A percentile compares a stretch with the other conserved stretches of the same genome.
These are phyloP conservation scores for Yamadazyma taylorii DNA, from an alignment of 1,139 yeast genomes.

Conservation along the genomic window DNA sequence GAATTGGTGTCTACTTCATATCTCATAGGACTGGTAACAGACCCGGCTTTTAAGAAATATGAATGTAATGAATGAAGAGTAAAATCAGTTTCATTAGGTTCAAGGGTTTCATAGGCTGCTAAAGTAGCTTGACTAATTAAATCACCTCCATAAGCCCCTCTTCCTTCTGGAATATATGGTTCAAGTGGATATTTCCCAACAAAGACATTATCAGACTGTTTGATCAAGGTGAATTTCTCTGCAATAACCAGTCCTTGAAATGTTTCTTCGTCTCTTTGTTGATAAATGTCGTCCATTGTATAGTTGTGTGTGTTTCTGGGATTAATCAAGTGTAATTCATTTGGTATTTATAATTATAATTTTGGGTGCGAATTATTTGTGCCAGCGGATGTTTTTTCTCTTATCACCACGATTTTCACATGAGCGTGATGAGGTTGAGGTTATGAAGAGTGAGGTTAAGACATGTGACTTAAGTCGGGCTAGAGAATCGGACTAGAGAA, in stretches of 20 bases:
- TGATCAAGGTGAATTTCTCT: conserved; percentile 21
- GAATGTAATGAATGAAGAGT: conserved; percentile 44
- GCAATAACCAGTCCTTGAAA: conserved; percentile 16
- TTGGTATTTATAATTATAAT: neutral
- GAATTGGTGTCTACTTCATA: conserved; percentile 30
- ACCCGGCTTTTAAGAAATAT: conserved; percentile 37
- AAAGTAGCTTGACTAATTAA: conserved; percentile 32
- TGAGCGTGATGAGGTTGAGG: neutral
- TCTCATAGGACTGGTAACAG: conserved; percentile 25
- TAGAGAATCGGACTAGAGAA: no score
- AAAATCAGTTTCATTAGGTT: conserved; percentile 36
- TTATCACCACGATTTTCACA: no score
- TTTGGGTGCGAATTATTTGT: no score
- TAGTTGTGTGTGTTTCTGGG: neutral
- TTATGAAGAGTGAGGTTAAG: neutral
- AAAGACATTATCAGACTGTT: conserved; percentile 13
- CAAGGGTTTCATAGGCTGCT: conserved; percentile 43
- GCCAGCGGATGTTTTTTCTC: no score
- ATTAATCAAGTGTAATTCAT: no score
- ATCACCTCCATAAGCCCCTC: conserved; percentile 48
- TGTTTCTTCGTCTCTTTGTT: conserved; percentile 18
- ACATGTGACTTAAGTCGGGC: no score
- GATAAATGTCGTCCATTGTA: conserved; percentile 18
- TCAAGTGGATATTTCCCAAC: conserved; percentile 40
- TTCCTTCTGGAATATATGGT: conserved; percentile 27